phyloP scores from a whole-genome alignment of 495 filamentous ascomycete genomes.

The Pyronema domesticum region DNA sequence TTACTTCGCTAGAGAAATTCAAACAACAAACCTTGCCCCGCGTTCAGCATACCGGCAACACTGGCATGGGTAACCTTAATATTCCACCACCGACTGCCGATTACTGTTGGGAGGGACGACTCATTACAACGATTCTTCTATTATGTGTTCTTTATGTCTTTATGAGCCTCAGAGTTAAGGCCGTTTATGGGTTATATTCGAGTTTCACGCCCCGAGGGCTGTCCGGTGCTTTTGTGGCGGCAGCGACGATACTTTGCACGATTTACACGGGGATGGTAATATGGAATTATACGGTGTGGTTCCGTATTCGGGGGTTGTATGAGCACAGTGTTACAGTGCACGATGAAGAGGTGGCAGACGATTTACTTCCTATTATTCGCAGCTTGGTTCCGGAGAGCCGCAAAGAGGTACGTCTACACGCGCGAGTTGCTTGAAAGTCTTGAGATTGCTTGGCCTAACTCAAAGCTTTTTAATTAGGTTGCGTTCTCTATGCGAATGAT shows the following conservation, averaged over 20 bases:
- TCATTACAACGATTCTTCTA: not conserved
- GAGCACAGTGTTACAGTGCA: not conserved
- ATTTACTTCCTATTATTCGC: not conserved
- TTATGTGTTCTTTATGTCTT: slow-evolving; percentile 2
- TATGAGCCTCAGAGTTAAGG: slow-evolving; percentile 1
- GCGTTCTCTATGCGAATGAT: slow-evolving; percentile 5
- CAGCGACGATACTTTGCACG: not conserved
- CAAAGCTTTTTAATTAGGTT: not conserved
- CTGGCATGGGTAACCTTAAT: not conserved
- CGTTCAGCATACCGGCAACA: not conserved
- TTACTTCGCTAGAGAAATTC: not conserved
- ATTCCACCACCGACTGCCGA: slow-evolving; percentile 3
- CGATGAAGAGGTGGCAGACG: not conserved
- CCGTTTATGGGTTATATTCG: slow-evolving; percentile 1
- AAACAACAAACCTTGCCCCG: not conserved
- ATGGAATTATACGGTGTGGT: slow-evolving; percentile 7
- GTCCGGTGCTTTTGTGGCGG: not conserved
- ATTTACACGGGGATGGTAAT: slow-evolving; percentile 4
- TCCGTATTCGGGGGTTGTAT: not conserved
- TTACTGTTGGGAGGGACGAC: slow-evolving; percentile 6
- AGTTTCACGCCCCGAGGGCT: not conserved
- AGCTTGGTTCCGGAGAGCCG: not conserved
- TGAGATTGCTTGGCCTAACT: too few species aligned
- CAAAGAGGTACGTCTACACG: not conserved
- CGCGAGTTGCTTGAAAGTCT: too few species aligned